These are phyloP conservation scores for Chloranthus sessilifolius DNA, from an alignment of 164 flowering plant genomes.

Conservation along the genomic window DNA sequence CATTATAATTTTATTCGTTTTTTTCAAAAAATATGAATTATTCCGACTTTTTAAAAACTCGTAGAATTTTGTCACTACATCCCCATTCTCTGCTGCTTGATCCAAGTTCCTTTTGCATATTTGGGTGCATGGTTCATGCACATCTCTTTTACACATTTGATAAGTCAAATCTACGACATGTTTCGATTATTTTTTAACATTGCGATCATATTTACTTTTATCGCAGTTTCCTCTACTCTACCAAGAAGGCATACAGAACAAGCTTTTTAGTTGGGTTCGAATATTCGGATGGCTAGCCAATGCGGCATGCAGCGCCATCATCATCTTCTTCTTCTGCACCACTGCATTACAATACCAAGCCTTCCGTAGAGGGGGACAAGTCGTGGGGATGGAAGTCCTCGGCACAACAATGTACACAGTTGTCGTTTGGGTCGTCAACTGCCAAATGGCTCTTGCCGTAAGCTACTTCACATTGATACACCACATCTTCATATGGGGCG, in stretches of 20 bases:
- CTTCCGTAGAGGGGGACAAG: conserved; percentile 57
- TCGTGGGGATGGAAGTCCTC: conserved; percentile 43
- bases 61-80: too few species aligned
- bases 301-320: conserved; percentile 50
- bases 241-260: conserved; percentile 65
- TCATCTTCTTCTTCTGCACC: conserved; percentile 60
- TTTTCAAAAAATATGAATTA: too few species aligned
- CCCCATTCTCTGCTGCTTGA: too few species aligned
- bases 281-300: conserved; percentile 85
- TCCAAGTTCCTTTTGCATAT: too few species aligned
- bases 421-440: conserved; percentile 80
- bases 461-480: conserved; percentile 94
- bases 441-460: conserved; percentile 71
- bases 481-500: conserved; percentile 86
- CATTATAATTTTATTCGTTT: too few species aligned
- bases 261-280: conserved; percentile 76
- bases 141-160: too few species aligned
- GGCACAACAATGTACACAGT: conserved; percentile 69
- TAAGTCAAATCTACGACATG: background rate
- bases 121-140: too few species aligned
- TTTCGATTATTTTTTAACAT: conserved; percentile 3
- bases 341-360: conserved; percentile 38
- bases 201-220: background rate
- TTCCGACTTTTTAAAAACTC: too few species aligned
- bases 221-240: conserved; percentile 64